Conservation (phyloP, 768 basidiomycete genomes). For the Albatrellus ellisii region DNA sequence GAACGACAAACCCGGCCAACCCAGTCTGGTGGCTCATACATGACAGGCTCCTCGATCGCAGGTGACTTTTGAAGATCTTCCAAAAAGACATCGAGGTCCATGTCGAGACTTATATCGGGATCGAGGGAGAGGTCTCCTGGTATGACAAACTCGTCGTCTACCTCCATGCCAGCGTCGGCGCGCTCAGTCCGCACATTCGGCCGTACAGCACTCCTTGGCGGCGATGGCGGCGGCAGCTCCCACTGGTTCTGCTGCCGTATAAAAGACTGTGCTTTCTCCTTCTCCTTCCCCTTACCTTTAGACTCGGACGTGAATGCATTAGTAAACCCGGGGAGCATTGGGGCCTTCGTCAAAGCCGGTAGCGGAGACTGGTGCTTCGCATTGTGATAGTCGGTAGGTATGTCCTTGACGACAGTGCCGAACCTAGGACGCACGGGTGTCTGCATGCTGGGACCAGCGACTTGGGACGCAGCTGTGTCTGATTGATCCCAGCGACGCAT, state of each 20-base stretch:
- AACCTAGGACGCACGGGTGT: no score
- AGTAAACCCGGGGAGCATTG: constrained; percentile 9
- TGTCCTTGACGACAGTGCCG: neutral
- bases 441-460: neutral
- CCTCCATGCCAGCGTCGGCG: neutral
- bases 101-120: neutral
- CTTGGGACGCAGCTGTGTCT: neutral
- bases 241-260: constrained; percentile 2
- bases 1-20: constrained; percentile 7
- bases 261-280: neutral
- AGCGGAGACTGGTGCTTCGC: neutral
- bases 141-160: no score
- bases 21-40: constrained; percentile 6
- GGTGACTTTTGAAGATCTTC: neutral
- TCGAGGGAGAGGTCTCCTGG: no score
- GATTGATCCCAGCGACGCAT: constrained; percentile 2
- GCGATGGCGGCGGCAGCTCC: neutral
- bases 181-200: neutral
- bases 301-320: constrained; percentile 6
- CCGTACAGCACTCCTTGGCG: neutral
- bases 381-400: neutral
- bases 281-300: neutral
- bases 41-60: neutral
- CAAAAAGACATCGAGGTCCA: constrained; percentile 3
- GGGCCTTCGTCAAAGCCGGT: neutral